Percentiles rank a stretch among this genome's conserved stretches.
Evolutionary conservation across 2,329 filamentous ascomycete genomes (phyloP).

Genomic region (Rhinocladiella mackenziei): DNA sequence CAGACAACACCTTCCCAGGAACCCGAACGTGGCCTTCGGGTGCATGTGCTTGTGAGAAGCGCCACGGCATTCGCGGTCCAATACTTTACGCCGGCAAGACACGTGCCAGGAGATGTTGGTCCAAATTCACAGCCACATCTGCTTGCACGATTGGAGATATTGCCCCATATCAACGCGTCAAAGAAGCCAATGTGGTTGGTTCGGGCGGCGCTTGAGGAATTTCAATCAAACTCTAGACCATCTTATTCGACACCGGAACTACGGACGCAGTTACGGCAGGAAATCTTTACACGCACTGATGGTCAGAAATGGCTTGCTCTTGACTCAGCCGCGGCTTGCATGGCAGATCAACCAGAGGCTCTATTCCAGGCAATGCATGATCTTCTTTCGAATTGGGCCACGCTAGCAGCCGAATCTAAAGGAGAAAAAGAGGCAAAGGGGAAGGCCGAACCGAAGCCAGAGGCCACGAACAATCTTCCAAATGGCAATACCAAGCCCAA

Average conservation of each 20-base stretch:
- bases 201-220: constrained; percentile 27
- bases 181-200: constrained; percentile 25
- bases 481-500: too few relatives aligned
- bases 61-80: constrained; percentile 23
- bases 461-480: too few relatives aligned
- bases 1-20: constrained; percentile 1
- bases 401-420: too few relatives aligned
- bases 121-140: constrained; percentile 16
- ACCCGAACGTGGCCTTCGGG: constrained; percentile 11
- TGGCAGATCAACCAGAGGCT: constrained; percentile 21
- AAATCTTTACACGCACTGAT: constrained; percentile 20
- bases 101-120: constrained; percentile 12
- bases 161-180: constrained; percentile 16
- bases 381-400: constrained; percentile 21
- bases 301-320: constrained; percentile 23
- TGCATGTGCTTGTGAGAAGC: constrained; percentile 25
- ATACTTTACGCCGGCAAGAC: constrained; percentile 20
- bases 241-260: constrained; percentile 23
- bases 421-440: too few relatives aligned
- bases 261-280: constrained; percentile 21
- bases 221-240: constrained; percentile 25
- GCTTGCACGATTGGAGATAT: constrained; percentile 27
- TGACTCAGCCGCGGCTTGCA: constrained; percentile 24
- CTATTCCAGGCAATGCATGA: constrained; percentile 26
- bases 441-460: too few relatives aligned